Conservation (phyloP, 176 grass and related monocot species). For the Phyllostachys edulis region DNA sequence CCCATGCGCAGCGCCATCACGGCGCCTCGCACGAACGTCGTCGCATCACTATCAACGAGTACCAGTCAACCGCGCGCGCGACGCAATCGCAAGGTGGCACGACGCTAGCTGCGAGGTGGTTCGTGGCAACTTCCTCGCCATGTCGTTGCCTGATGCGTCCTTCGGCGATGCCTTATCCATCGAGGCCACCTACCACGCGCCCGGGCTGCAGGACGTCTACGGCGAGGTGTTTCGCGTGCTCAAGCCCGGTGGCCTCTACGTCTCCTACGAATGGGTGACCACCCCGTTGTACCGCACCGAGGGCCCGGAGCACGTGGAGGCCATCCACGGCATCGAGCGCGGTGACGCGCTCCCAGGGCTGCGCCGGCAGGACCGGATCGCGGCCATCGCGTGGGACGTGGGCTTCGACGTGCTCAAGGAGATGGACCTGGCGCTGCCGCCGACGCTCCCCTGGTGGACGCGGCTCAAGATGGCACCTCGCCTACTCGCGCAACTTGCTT, state of each 20-base stretch:
- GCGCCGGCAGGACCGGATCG: constrained; percentile 69
- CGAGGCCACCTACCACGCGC: constrained; percentile 97
- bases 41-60: constrained; percentile 96
- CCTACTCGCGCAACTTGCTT: constrained; percentile 96
- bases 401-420: constrained; percentile 85
- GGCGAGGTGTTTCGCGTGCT: constrained; percentile 82
- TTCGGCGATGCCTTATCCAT: constrained; percentile 93
- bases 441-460: constrained; percentile 80
- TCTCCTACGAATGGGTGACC: constrained; percentile 96
- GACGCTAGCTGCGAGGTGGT: constrained; percentile 72
- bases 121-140: constrained; percentile 87
- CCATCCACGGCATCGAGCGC: constrained; percentile 78
- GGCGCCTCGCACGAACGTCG: constrained; percentile 62
- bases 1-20: constrained; percentile 93
- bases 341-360: constrained; percentile 82
- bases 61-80: constrained; percentile 84
- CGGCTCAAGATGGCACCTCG: constrained; percentile 93
- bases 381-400: constrained; percentile 43
- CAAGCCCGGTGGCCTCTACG: constrained; percentile 68
- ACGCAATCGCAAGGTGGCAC: constrained; percentile 89
- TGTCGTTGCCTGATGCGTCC: constrained; percentile 72
- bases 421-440: constrained; percentile 68
- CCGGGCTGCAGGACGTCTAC: constrained; percentile 82
- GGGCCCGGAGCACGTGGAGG: constrained; percentile 64
- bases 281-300: constrained; percentile 68